Percentiles rank a stretch among this genome's conserved stretches.
phyloP scores from a whole-genome alignment of 805 yeast genomes.

The Torulaspora gathmanii region DNA sequence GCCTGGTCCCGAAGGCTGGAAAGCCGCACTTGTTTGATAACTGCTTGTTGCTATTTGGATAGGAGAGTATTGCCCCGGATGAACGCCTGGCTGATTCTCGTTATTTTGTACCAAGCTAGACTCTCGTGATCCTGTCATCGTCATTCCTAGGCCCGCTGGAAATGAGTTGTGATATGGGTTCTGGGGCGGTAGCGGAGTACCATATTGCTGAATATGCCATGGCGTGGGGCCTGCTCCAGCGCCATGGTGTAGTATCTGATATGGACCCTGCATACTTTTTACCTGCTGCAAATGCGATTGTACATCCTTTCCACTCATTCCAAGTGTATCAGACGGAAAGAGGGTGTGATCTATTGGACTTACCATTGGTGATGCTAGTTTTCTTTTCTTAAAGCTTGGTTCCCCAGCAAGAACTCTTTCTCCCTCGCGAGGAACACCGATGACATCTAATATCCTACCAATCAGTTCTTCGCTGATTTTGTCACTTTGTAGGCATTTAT shows the following conservation, averaged over 20 bases:
- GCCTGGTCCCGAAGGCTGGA: slow-evolving; percentile 6
- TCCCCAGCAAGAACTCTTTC: neutral
- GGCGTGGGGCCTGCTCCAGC: slow-evolving; percentile 8
- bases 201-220: slow-evolving; percentile 13
- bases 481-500: slow-evolving; percentile 18
- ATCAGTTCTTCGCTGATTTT: slow-evolving; percentile 18
- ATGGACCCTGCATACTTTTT: slow-evolving; percentile 7
- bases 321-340: slow-evolving; percentile 16
- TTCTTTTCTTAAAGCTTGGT: slow-evolving; percentile 7
- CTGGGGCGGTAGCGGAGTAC: slow-evolving; percentile 6
- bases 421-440: slow-evolving; percentile 1
- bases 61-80: slow-evolving; percentile 4
- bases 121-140: slow-evolving; percentile 7
- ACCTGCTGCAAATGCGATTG: slow-evolving; percentile 4
- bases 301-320: slow-evolving; percentile 9
- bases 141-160: slow-evolving; percentile 17
- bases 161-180: slow-evolving; percentile 6
- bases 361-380: slow-evolving; percentile 13
- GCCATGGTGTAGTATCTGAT: slow-evolving; percentile 3
- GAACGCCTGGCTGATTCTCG: slow-evolving; percentile 7
- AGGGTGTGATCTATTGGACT: slow-evolving; percentile 19
- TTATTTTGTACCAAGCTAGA: slow-evolving; percentile 1
- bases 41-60: slow-evolving; percentile 1
- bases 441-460: slow-evolving; percentile 14
- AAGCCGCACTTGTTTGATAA: slow-evolving; percentile 1